Percentiles rank a stretch among this genome's conserved stretches.
Evolutionary conservation across 257 asterid genomes (phyloP).

Genomic region (Penstemon newberryi): DNA sequence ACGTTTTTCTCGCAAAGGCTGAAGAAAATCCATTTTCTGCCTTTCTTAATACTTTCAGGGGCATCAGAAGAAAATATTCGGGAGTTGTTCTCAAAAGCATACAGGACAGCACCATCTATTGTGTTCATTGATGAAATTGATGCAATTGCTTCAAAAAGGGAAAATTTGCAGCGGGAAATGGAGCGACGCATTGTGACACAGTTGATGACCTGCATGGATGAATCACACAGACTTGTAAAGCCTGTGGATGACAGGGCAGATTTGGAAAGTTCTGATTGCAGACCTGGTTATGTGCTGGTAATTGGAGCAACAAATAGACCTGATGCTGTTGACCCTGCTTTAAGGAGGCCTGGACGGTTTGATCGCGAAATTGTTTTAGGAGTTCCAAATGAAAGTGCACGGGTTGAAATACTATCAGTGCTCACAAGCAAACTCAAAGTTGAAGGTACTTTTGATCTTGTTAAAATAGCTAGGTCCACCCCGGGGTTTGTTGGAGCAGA

Average conservation of each 20-base stretch:
- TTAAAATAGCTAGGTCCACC: constrained; percentile 73
- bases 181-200: constrained; percentile 86
- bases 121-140: constrained; percentile 95
- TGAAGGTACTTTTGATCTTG: constrained; percentile 81
- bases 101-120: constrained; percentile 87
- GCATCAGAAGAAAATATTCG: constrained; percentile 88
- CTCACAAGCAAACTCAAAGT: constrained; percentile 62
- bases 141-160: constrained; percentile 91
- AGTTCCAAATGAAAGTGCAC: constrained; percentile 75
- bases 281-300: constrained; percentile 70
- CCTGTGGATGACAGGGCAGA: constrained; percentile 35
- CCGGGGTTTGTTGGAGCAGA: constrained; percentile 96
- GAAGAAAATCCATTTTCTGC: not conserved
- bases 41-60: constrained; percentile 41
- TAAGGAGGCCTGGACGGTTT: constrained; percentile 94
- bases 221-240: constrained; percentile 46
- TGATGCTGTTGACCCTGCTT: constrained; percentile 80
- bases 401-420: constrained; percentile 68
- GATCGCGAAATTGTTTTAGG: constrained; percentile 78
- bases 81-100: constrained; percentile 73
- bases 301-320: constrained; percentile 94
- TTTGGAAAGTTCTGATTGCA: constrained; percentile 37
- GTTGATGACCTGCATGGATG: constrained; percentile 90
- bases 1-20: no score
- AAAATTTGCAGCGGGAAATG: constrained; percentile 75